phyloP scores from a whole-genome alignment of 345 rosid genomes.

The Brassica rapa region DNA sequence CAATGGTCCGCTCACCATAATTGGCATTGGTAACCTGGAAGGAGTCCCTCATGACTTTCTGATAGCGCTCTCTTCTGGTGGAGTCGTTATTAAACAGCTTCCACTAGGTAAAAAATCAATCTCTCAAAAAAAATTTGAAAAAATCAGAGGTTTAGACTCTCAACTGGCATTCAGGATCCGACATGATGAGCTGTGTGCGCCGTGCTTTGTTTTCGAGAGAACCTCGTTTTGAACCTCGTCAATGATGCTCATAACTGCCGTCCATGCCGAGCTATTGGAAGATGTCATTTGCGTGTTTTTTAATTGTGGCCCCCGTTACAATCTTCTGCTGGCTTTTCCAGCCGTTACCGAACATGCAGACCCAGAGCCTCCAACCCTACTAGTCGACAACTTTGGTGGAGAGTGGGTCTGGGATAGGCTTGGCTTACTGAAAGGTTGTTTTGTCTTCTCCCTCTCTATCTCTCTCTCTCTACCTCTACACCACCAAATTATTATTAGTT shows the following conservation, averaged over 20 bases:
- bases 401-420: not conserved
- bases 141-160: not conserved
- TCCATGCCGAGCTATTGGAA: not conserved
- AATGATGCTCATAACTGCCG: not conserved
- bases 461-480: not conserved
- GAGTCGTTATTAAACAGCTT: not conserved
- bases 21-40: not conserved
- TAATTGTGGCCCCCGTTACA: not conserved
- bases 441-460: not conserved
- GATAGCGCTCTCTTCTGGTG: not conserved
- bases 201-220: too few relatives aligned
- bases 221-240: too few relatives aligned
- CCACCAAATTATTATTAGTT: not conserved
- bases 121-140: too few relatives aligned
- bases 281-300: not conserved
- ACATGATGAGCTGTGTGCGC: too few relatives aligned
- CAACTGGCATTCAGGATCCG: too few relatives aligned
- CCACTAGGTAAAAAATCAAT: not conserved
- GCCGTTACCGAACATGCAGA: not conserved
- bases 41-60: not conserved
- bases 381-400: not conserved
- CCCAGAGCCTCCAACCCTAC: not conserved
- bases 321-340: not conserved
- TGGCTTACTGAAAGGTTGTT: not conserved
- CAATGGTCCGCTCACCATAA: not conserved